Evolutionary conservation across 352 stramenopile species (phyloP).

Genomic region (Pythium aphanidermatum): DNA sequence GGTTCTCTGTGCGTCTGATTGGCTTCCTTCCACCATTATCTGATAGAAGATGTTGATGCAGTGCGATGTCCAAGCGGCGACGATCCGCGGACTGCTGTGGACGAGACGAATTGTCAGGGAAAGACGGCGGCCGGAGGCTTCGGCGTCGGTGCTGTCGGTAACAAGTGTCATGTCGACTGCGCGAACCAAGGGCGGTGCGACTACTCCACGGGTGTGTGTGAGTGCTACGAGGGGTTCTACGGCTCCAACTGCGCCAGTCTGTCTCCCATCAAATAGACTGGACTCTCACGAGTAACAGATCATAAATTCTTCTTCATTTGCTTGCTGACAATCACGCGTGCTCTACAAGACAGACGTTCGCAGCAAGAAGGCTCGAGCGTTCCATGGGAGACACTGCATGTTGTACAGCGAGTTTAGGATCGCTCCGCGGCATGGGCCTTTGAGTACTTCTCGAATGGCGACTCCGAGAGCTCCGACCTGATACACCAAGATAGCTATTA

Average conservation of each 20-base stretch:
- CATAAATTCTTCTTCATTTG: too few species aligned
- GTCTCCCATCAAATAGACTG: slow-evolving; percentile 33
- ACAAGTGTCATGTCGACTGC: slow-evolving; percentile 73
- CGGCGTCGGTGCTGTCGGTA: slow-evolving; percentile 32
- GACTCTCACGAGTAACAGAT: neutral
- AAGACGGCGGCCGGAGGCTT: slow-evolving; percentile 31
- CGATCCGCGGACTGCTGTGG: slow-evolving; percentile 67
- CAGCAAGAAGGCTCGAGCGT: too few species aligned
- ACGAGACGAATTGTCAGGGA: slow-evolving; percentile 84
- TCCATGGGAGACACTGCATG: neutral
- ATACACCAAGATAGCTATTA: neutral
- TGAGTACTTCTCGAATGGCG: slow-evolving; percentile 69
- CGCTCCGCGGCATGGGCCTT: slow-evolving; percentile 35
- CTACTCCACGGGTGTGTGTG: slow-evolving; percentile 53
- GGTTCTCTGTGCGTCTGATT: slow-evolving; percentile 21
- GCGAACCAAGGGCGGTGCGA: slow-evolving; percentile 75
- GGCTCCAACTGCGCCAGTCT: slow-evolving; percentile 73
- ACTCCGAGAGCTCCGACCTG: slow-evolving; percentile 39
- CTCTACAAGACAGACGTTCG: too few species aligned
- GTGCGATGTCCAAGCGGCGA: slow-evolving; percentile 83
- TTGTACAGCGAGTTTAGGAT: slow-evolving; percentile 28
- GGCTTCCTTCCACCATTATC: neutral
- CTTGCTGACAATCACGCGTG: too few species aligned
- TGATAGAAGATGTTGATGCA: slow-evolving; percentile 9
- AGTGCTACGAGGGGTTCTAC: slow-evolving; percentile 71